These are phyloP conservation scores for Lumnitzera littorea DNA, from an alignment of 345 rosid species.

Conservation along the genomic window DNA sequence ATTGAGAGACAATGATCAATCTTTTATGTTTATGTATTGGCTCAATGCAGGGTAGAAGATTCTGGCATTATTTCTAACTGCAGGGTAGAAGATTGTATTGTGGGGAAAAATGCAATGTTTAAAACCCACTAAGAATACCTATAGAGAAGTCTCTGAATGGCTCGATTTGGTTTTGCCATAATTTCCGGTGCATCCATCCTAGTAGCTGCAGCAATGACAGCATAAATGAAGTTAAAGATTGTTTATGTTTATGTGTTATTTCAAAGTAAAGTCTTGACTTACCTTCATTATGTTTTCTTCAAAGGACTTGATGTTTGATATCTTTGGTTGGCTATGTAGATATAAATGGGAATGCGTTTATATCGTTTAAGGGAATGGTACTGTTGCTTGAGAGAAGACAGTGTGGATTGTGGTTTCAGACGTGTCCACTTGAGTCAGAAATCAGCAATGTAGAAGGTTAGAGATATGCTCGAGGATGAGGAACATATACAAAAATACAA, in stretches of 20 bases:
- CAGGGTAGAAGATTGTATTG: no score
- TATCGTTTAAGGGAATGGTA: conserved; percentile 12
- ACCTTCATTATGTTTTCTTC: conserved; percentile 62
- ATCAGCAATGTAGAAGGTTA: conserved; percentile 39
- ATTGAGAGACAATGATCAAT: no score
- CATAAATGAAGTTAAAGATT: conserved; percentile 23
- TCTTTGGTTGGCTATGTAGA: conserved; percentile 28
- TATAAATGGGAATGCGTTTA: conserved; percentile 16
- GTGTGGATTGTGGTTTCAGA: conserved; percentile 13
- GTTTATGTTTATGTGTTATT: conserved; percentile 3
- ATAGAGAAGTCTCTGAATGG: conserved; percentile 47
- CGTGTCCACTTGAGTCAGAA: conserved; percentile 18
- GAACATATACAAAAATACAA: conserved; percentile 69
- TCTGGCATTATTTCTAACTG: no score
- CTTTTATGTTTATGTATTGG: no score
- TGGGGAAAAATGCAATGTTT: no score
- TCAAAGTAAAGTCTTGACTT: conserved; percentile 19
- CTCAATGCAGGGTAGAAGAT: no score
- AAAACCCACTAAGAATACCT: conserved; percentile 32
- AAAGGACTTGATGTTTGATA: conserved; percentile 19
- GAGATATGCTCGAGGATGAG: conserved; percentile 32
- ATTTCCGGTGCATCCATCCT: conserved; percentile 72
- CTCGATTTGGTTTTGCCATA: conserved; percentile 38
- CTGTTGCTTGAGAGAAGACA: conserved; percentile 22
- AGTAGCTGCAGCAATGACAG: conserved; percentile 55